Conservation (phyloP, 2,329 filamentous ascomycete genomes). For the Nectriaceae sp. region DNA sequence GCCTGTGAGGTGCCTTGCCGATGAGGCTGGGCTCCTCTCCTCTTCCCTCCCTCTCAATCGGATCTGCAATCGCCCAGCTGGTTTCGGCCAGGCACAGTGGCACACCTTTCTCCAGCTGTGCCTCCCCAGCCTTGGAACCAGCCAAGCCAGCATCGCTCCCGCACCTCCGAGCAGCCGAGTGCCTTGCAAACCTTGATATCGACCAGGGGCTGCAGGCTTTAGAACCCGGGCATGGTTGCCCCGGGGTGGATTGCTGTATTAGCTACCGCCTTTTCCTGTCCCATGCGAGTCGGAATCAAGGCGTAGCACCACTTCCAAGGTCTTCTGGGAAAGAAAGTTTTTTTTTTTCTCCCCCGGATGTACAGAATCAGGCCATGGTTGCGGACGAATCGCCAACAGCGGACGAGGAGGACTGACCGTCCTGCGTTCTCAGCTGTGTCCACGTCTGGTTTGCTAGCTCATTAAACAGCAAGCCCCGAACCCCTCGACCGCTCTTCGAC, state of each 20-base stretch:
- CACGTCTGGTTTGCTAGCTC: conserved; percentile 16
- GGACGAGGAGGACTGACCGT: neutral
- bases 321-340: neutral
- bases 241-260: too few relatives aligned
- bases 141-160: neutral
- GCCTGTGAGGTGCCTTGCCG: conserved; percentile 2
- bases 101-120: neutral
- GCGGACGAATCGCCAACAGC: neutral
- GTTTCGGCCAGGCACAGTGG: neutral
- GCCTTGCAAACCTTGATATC: too few relatives aligned
- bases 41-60: conserved; percentile 2
- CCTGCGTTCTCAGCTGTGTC: conserved; percentile 6
- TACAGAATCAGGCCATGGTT: too few relatives aligned
- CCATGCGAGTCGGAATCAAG: neutral
- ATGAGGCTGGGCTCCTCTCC: conserved; percentile 1
- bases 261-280: neutral
- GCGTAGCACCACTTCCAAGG: neutral
- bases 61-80: conserved; percentile 15
- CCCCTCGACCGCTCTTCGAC: conserved; percentile 1
- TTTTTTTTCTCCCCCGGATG: too few relatives aligned
- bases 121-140: neutral
- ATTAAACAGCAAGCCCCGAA: conserved; percentile 14
- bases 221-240: neutral
- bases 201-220: too few relatives aligned
- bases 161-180: neutral